Conservation (phyloP, 78 protist genomes). For the Trichosphaerium sp. region DNA sequence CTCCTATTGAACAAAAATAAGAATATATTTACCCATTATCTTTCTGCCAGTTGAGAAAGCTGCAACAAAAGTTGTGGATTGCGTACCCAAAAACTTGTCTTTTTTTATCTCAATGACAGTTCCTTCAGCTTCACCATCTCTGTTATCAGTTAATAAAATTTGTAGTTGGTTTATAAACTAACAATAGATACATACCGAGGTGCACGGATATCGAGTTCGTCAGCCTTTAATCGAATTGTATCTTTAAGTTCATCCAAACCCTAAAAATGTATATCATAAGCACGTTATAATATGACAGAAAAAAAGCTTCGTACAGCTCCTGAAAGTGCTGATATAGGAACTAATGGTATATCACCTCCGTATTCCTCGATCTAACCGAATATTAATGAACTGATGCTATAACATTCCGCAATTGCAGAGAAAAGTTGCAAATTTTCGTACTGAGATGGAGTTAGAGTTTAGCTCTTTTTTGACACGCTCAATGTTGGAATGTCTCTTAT, state of each 20-base stretch:
- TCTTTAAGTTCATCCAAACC: constrained; percentile 40
- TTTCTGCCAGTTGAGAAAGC: neutral
- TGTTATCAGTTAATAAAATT: neutral
- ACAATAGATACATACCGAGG: too few relatives aligned
- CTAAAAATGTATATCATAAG: neutral
- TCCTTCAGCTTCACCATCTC: neutral
- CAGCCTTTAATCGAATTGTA: constrained; percentile 33
- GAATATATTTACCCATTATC: neutral
- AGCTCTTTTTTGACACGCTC: constrained; percentile 20
- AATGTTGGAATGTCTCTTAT: constrained; percentile 39
- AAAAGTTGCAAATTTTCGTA: too few relatives aligned
- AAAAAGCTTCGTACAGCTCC: neutral
- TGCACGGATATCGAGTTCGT: constrained; percentile 29
- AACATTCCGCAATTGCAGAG: neutral
- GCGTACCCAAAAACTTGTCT: neutral
- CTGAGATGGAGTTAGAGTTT: constrained; percentile 35
- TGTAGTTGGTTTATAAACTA: too few relatives aligned
- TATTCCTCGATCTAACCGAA: constrained; percentile 53
- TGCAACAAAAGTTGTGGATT: neutral
- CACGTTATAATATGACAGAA: neutral
- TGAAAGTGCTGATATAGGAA: constrained; percentile 59
- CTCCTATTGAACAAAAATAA: neutral
- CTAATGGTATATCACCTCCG: constrained; percentile 69
- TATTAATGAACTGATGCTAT: neutral
- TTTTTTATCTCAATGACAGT: constrained; percentile 5